Evolutionary conservation across 108 stramenopile genomes (phyloP).

Genomic region (Fragilariopsis cylindrus): DNA sequence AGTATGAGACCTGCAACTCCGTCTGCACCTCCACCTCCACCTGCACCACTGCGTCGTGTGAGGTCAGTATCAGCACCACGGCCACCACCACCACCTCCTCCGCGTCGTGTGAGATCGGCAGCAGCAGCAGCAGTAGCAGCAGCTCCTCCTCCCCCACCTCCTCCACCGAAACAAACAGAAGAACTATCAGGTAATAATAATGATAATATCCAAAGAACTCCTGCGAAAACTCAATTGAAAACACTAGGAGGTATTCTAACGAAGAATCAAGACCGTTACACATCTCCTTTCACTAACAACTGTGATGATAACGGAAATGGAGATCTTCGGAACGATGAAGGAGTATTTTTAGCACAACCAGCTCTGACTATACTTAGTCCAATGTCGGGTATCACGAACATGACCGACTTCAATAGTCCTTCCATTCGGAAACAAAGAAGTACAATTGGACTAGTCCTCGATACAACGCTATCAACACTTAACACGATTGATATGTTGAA

Average conservation of each 20-base stretch:
- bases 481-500: conserved; percentile 40
- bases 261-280: not conserved
- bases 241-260: not conserved
- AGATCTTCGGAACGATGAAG: not conserved
- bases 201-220: not conserved
- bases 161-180: not conserved
- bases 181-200: not conserved
- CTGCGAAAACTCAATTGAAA: not conserved
- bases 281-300: not conserved
- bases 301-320: not conserved
- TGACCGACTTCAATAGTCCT: conserved; percentile 22
- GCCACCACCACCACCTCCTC: not conserved
- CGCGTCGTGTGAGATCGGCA: not conserved
- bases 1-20: not conserved
- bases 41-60: not conserved
- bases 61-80: conserved; percentile 8
- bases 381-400: conserved; percentile 32
- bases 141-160: conserved; percentile 10
- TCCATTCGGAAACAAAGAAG: conserved; percentile 4
- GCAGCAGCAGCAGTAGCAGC: not conserved
- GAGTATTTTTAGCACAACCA: conserved; percentile 9
- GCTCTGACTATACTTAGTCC: conserved; percentile 28
- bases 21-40: not conserved
- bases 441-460: not conserved
- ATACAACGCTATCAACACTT: conserved; percentile 25